Percentiles rank a stretch among this genome's conserved stretches.
phyloP scores from a whole-genome alignment of 495 filamentous ascomycete genomes.

The Aspergillus haitiensis region DNA sequence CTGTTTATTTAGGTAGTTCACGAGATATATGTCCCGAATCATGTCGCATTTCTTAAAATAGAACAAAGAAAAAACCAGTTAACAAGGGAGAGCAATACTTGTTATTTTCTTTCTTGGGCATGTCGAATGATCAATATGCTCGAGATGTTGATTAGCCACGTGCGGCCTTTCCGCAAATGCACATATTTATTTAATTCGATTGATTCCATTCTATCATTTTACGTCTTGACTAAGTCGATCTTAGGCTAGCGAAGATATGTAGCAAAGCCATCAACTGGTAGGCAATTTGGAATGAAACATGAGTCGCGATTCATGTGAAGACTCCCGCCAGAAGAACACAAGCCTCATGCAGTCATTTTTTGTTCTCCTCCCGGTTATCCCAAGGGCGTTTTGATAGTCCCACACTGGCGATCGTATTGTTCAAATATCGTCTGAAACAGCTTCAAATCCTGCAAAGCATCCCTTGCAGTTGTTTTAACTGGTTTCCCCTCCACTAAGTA shows the following conservation, averaged over 20 bases:
- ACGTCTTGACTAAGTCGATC: neutral
- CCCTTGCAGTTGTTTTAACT: slow-evolving; percentile 51
- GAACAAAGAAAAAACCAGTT: neutral
- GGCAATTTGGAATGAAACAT: too few relatives aligned
- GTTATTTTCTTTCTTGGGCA: slow-evolving; percentile 2
- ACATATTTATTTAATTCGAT: slow-evolving; percentile 1
- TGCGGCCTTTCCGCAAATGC: neutral
- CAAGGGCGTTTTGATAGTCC: slow-evolving; percentile 43
- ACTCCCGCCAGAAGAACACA: too few relatives aligned
- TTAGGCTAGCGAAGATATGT: too few relatives aligned
- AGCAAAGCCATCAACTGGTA: neutral
- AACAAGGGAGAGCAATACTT: neutral
- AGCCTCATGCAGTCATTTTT: neutral
- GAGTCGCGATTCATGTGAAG: too few relatives aligned
- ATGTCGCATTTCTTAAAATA: too few relatives aligned
- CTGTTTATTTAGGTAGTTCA: too few relatives aligned
- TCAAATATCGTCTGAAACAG: slow-evolving; percentile 41
- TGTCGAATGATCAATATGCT: slow-evolving; percentile 16
- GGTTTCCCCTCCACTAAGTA: slow-evolving; percentile 41
- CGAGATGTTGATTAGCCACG: neutral
- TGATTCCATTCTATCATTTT: neutral
- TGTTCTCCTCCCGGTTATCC: slow-evolving; percentile 24
- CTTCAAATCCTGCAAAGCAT: slow-evolving; percentile 50
- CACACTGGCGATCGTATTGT: slow-evolving; percentile 46
- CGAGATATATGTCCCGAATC: too few relatives aligned